phyloP scores from a whole-genome alignment of 2,329 filamentous ascomycete genomes.

The Colletotrichum tofieldiae region DNA sequence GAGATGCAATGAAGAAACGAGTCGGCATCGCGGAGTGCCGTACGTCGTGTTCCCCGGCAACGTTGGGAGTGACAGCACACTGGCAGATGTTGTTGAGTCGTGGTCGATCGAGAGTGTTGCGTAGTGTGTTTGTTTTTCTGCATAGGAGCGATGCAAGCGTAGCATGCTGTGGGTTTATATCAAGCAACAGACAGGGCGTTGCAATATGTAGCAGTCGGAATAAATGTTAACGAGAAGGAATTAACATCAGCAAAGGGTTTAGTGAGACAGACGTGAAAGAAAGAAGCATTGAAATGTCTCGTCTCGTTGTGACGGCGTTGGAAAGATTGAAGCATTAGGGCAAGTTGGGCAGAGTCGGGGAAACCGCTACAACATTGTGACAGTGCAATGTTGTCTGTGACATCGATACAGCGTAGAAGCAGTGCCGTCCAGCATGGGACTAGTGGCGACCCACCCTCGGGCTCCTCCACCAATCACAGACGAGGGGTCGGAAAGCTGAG shows the following conservation, averaged over 20 bases:
- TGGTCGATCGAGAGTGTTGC: conserved; percentile 38
- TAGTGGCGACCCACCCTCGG: accelerated
- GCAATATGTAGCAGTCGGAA: not conserved
- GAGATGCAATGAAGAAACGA: conserved; percentile 68
- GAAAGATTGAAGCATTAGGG: too few relatives aligned
- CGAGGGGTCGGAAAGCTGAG: not conserved
- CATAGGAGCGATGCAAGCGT: conserved; percentile 23
- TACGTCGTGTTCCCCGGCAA: conserved; percentile 74
- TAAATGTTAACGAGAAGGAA: conserved; percentile 15
- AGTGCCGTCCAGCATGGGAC: not conserved
- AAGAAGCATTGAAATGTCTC: too few relatives aligned
- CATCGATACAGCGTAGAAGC: not conserved
- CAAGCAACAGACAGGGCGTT: not conserved
- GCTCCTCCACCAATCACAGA: not conserved
- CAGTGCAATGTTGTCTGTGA: too few relatives aligned
- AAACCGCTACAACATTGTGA: not conserved
- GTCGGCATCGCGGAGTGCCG: conserved; percentile 65
- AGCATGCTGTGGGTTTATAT: conserved; percentile 4
- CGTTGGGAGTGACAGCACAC: conserved; percentile 65
- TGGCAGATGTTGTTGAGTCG: conserved; percentile 60
- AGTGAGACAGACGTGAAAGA: too few relatives aligned
- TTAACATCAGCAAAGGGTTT: not conserved
- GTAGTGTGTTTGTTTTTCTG: not conserved
- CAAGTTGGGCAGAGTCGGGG: not conserved
- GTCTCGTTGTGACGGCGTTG: too few relatives aligned